Conservation (phyloP, 1,139 yeast species). For the Hanseniaspora sp. region DNA sequence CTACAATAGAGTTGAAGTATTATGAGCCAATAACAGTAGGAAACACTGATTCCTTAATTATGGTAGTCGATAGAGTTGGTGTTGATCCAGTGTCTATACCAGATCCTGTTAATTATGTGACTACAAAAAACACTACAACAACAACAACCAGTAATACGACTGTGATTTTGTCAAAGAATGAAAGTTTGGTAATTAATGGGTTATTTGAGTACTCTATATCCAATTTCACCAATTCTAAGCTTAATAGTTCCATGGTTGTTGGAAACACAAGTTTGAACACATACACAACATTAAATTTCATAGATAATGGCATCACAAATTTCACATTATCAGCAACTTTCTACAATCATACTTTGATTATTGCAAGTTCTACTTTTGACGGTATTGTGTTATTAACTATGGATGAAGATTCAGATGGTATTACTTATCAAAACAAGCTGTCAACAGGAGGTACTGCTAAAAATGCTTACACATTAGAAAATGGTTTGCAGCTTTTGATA, state of each 20-base stretch:
- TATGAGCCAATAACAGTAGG: constrained; percentile 30
- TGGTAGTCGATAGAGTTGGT: constrained; percentile 54
- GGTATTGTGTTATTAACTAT: constrained; percentile 22
- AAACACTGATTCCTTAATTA: constrained; percentile 24
- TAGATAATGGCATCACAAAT: constrained; percentile 12
- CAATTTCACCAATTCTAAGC: constrained; percentile 44
- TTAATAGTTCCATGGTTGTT: constrained; percentile 34
- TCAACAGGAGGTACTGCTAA: constrained; percentile 20
- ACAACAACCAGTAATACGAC: neutral
- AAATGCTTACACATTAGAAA: constrained; percentile 19
- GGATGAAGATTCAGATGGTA: constrained; percentile 15
- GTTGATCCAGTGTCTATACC: constrained; percentile 15
- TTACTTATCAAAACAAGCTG: constrained; percentile 16
- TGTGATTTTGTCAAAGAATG: constrained; percentile 12
- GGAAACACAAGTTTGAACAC: constrained; percentile 61
- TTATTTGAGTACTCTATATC: constrained; percentile 68
- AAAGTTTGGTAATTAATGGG: constrained; percentile 45
- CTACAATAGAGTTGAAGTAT: constrained; percentile 42
- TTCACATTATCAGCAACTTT: constrained; percentile 24
- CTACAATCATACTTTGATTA: constrained; percentile 20
- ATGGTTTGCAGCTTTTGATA: constrained; percentile 22
- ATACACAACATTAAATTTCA: constrained; percentile 33
- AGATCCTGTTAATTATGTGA: constrained; percentile 16
- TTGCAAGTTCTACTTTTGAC: constrained; percentile 25
- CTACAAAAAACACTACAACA: constrained; percentile 17